phyloP scores from a whole-genome alignment of 495 filamentous ascomycete genomes.

The Penicillium atrosanguineum region DNA sequence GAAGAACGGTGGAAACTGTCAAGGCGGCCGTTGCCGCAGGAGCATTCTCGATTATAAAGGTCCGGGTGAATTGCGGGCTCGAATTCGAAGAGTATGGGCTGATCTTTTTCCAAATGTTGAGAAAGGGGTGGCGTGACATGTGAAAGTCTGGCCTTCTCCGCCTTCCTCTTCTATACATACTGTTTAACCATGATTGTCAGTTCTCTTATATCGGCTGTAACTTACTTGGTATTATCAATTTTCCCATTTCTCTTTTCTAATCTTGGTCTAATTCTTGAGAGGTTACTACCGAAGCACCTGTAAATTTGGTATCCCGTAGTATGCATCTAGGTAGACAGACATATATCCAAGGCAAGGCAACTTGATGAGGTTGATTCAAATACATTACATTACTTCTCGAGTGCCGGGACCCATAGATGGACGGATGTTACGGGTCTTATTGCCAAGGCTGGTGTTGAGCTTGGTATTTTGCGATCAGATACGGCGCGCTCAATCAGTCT shows the following conservation, averaged over 20 bases:
- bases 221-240: not conserved
- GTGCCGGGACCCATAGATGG: no score
- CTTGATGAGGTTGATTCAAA: no score
- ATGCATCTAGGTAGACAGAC: no score
- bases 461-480: no score
- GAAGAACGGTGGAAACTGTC: not conserved
- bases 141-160: slow-evolving; percentile 27
- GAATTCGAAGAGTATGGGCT: slow-evolving; percentile 18
- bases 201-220: not conserved
- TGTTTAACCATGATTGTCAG: not conserved
- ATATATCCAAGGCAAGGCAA: no score
- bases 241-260: not conserved
- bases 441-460: no score
- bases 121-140: slow-evolving; percentile 41
- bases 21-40: slow-evolving; percentile 15
- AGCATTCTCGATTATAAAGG: slow-evolving; percentile 16
- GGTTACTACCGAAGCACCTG: no score
- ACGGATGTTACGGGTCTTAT: no score
- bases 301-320: not conserved
- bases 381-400: no score
- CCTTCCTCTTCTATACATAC: slow-evolving; percentile 1
- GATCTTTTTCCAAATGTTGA: slow-evolving; percentile 17
- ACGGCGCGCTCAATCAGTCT: no score
- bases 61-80: not conserved
- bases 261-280: no score